phyloP scores from a whole-genome alignment of 139 green algal species.

The Chlorella sp. region DNA sequence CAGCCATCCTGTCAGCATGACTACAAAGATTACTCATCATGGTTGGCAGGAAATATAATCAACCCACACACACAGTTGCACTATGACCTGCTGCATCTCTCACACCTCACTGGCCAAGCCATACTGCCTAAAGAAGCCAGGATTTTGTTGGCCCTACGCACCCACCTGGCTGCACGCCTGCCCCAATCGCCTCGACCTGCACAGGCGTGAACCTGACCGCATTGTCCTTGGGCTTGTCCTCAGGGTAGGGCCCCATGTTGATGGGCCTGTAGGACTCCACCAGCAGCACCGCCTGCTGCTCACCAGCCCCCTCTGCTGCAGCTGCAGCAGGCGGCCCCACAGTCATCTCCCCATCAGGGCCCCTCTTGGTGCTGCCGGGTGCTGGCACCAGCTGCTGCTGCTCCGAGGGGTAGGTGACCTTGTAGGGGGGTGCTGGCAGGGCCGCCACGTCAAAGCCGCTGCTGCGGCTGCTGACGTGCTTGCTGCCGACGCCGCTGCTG shows the following conservation, averaged over 20 bases:
- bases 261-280: constrained; percentile 72
- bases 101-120: not conserved
- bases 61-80: too few species aligned
- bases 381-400: too few species aligned
- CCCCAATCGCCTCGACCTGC: constrained; percentile 44
- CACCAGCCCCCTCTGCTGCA: not conserved
- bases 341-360: not conserved
- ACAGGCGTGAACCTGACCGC: constrained; percentile 91
- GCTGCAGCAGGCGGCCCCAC: not conserved
- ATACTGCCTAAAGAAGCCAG: not conserved
- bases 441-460: too few species aligned
- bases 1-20: too few species aligned
- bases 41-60: too few species aligned
- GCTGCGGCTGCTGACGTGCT: not conserved
- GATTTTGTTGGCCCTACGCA: too few species aligned
- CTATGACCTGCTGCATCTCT: not conserved
- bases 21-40: too few species aligned
- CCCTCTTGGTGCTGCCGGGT: too few species aligned
- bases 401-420: too few species aligned
- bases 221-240: constrained; percentile 76
- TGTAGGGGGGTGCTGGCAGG: too few species aligned
- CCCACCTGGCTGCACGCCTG: too few species aligned
- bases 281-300: constrained; percentile 39
- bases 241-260: constrained; percentile 81
- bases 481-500: not conserved